Evolutionary conservation across 176 grass and related monocot genomes (phyloP).

Genomic region (Melocanna baccifera): DNA sequence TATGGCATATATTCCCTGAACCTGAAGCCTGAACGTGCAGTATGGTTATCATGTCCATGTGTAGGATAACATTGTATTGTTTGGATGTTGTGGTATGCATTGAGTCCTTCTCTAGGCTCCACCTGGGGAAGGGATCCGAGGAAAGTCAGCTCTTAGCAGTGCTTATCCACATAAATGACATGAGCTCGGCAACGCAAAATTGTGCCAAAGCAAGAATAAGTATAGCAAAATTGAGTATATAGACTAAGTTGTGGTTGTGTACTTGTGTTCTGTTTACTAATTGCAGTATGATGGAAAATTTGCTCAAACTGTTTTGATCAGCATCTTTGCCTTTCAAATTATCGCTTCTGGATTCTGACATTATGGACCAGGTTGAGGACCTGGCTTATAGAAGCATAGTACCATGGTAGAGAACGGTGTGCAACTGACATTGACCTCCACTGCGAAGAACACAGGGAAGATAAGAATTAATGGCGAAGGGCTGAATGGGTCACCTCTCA

Average conservation of each 20-base stretch:
- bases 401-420: conserved; percentile 40
- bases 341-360: background rate
- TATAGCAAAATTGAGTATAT: background rate
- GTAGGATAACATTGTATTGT: background rate
- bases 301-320: too few species aligned
- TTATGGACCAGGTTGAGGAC: conserved; percentile 21
- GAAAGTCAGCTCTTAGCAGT: background rate
- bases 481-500: conserved; percentile 18
- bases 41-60: background rate
- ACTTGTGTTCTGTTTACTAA: background rate
- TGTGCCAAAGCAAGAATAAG: background rate
- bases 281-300: background rate
- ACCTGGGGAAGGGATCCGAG: background rate
- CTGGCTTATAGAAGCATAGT: conserved; percentile 13
- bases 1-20: background rate
- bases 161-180: background rate
- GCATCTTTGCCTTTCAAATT: background rate
- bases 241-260: background rate
- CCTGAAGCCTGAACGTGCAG: background rate
- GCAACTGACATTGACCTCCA: conserved; percentile 36
- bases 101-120: background rate
- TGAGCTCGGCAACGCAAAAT: background rate
- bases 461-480: conserved; percentile 28
- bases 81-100: background rate
- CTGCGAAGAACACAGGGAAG: conserved; percentile 36